Base-by-base conservation (phyloP, 108 stramenopile species). In the Schizochytrium sp. region DNA sequence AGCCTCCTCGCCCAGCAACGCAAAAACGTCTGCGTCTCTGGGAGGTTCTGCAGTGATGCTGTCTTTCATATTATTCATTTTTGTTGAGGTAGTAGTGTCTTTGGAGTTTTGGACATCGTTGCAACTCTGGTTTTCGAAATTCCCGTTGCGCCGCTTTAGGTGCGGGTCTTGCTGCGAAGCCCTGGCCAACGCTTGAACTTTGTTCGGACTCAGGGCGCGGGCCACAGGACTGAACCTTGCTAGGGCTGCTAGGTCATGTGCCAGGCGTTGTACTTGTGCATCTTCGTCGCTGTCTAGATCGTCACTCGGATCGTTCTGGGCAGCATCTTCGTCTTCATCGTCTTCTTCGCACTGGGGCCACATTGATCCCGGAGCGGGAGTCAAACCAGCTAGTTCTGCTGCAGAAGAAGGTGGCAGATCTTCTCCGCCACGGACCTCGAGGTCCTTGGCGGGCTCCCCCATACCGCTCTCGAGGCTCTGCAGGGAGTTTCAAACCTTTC, bases 221-320 rank as follows among this genome's bases (percentile, higher is more conserved):
- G 76, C 3, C 28, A 83, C 76, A 53, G 50, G 47, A 53, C 53
- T 83, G 50, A 15, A 55, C 45, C 28, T 47, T 47, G 50, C 76
- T 13, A 83, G 76, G 28, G 5, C 47, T 8, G 76, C 47, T n/a
- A 83, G 76, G 47, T 83, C 76, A 47, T 17, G 17, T 13, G 53
- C 28, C 28, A 83, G 76, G 3, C 76, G 76, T 8, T 55, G 15
- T 56, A 83, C 10, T n/a, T 83, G 76, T n/a, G 76, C 76, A 42
- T 47, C 76, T 42, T 56, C 17, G 53, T 49, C 76, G 15, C 47
- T 42, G 50, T 56, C 76, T n/a, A 42, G 50, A 28, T 50, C 64
- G 40, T 69, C 64, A 44, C 44, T 44, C 19, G 28, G 15, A 7
- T 3, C 64, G 7, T 8, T 44, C 28, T 38, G 42, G 42, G 42